phyloP scores from a whole-genome alignment of 1,284 basidiomycete species.

The Meripilus lineatus region DNA sequence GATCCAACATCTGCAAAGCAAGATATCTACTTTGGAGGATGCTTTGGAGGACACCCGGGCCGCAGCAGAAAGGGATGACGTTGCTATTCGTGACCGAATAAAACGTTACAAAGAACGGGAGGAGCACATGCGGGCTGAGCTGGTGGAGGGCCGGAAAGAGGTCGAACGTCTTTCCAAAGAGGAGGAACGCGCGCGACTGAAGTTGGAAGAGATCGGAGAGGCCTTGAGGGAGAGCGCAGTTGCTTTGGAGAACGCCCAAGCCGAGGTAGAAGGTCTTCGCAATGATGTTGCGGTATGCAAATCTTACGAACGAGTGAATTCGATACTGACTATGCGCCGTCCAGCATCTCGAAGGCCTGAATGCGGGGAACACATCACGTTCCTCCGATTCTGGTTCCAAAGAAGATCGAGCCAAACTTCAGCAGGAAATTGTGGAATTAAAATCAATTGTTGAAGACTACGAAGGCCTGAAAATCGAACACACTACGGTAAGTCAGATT shows the following conservation, averaged over 20 bases:
- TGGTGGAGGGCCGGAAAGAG: constrained; percentile 58
- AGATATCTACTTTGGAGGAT: constrained; percentile 77
- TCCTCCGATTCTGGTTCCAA: constrained; percentile 18
- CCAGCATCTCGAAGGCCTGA: constrained; percentile 50
- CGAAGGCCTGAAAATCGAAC: too few relatives aligned
- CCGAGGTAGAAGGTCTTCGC: constrained; percentile 84
- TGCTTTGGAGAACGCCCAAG: constrained; percentile 87
- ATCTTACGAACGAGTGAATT: constrained; percentile 1
- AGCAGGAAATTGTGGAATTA: constrained; percentile 50
- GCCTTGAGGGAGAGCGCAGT: constrained; percentile 86
- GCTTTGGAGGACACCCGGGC: constrained; percentile 75
- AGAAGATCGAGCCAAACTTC: constrained; percentile 39
- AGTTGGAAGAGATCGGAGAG: constrained; percentile 81
- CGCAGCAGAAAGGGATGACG: constrained; percentile 72
- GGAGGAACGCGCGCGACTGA: constrained; percentile 55
- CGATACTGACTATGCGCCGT: constrained; percentile 7
- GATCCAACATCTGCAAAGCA: constrained; percentile 78
- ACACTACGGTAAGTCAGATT: constrained; percentile 28
- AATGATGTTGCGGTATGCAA: constrained; percentile 73
- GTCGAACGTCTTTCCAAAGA: constrained; percentile 58
- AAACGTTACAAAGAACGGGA: constrained; percentile 77
- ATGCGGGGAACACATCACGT: too few relatives aligned
- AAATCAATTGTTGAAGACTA: constrained; percentile 30
- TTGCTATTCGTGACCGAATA: constrained; percentile 58
- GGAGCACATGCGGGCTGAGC: constrained; percentile 62